Conservation (phyloP, 2,329 filamentous ascomycete genomes). For the Cladorrhinum sp. region DNA sequence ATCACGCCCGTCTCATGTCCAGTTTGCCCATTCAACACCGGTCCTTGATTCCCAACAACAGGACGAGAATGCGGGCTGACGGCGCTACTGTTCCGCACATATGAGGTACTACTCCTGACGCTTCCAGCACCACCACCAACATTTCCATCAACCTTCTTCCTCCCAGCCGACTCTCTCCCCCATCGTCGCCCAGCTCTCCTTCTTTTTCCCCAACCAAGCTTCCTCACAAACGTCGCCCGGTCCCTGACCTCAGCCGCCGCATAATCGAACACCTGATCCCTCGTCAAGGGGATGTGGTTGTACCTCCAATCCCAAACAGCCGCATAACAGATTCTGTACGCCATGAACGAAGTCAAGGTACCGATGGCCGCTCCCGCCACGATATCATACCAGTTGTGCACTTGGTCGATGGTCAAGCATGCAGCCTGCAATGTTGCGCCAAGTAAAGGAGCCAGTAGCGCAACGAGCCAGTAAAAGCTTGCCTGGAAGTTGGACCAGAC, state of each 20-base stretch:
- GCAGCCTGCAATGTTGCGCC: conserved; percentile 59
- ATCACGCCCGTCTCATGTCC: background rate
- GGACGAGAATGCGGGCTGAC: conserved; percentile 6
- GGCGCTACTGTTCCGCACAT: conserved; percentile 12
- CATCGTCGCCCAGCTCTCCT: conserved; percentile 4
- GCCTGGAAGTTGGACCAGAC: conserved; percentile 65
- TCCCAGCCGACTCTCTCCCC: background rate
- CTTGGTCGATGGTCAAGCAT: conserved; percentile 61
- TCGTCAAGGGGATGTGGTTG: conserved; percentile 60
- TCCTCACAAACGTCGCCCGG: conserved; percentile 18
- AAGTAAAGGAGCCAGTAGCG: conserved; percentile 57
- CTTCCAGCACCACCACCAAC: conserved; percentile 1
- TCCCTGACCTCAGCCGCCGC: conserved; percentile 5
- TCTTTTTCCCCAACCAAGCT: conserved; percentile 24
- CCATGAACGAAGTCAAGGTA: conserved; percentile 55
- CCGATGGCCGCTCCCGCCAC: conserved; percentile 62
- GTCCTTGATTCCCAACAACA: background rate
- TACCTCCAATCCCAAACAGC: conserved; percentile 65
- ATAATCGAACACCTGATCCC: conserved; percentile 33
- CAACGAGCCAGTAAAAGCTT: conserved; percentile 63
- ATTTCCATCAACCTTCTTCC: conserved; percentile 2
- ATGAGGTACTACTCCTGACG: conserved; percentile 12
- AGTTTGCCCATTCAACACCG: background rate
- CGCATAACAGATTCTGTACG: conserved; percentile 65
- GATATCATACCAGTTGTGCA: conserved; percentile 70